Conservation (phyloP, 441 rosid species). For the Pelargonium myrrhifolium region DNA sequence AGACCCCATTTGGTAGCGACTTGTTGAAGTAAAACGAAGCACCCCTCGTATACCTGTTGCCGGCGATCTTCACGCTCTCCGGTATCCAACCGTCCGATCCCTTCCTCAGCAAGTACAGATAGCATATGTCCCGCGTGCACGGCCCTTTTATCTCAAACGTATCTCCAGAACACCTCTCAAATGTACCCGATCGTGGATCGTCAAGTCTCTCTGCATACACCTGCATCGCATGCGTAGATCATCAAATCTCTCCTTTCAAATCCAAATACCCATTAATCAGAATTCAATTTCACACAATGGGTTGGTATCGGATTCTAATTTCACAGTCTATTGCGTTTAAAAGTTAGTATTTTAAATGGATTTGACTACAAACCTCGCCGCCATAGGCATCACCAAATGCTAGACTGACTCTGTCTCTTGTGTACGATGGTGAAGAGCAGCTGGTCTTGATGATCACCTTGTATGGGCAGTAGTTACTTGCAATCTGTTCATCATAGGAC, state of each 20-base stretch:
- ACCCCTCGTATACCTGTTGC: slow-evolving; percentile 25
- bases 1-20: slow-evolving; percentile 35
- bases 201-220: slow-evolving; percentile 38
- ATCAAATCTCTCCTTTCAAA: too few species aligned
- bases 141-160: slow-evolving; percentile 40
- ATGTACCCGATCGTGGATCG: slow-evolving; percentile 31
- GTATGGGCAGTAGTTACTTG: slow-evolving; percentile 26
- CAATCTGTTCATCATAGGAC: neutral
- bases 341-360: neutral
- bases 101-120: slow-evolving; percentile 32
- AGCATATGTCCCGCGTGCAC: slow-evolving; percentile 32
- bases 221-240: slow-evolving; percentile 13
- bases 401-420: slow-evolving; percentile 38
- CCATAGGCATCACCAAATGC: slow-evolving; percentile 36
- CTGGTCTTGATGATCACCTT: slow-evolving; percentile 35
- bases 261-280: neutral
- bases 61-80: slow-evolving; percentile 35
- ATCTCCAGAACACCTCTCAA: slow-evolving; percentile 42
- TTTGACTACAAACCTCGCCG: slow-evolving; percentile 28
- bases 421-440: slow-evolving; percentile 31
- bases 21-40: slow-evolving; percentile 32
- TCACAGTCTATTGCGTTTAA: neutral
- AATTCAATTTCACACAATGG: neutral
- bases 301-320: neutral
- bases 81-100: slow-evolving; percentile 55